Conservation (phyloP, 1,284 basidiomycete genomes). For the Spongiforma sp. region DNA sequence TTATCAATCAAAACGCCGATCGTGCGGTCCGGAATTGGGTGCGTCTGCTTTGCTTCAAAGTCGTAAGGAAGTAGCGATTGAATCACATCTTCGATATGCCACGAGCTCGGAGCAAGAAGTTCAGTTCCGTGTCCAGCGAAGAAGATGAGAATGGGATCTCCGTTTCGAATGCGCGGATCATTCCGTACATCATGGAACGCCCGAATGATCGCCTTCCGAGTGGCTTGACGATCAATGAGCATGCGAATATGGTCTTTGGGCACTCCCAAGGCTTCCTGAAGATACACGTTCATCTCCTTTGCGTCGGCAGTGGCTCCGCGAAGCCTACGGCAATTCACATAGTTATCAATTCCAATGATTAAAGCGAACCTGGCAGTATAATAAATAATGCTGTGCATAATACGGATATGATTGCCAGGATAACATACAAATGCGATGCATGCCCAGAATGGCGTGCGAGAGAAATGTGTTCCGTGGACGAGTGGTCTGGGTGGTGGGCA, state of each 20-base stretch:
- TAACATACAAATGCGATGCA: neutral
- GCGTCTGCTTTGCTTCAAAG: constrained; percentile 47
- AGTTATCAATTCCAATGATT: constrained; percentile 63
- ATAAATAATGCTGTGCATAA: neutral
- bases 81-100: constrained; percentile 42
- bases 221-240: constrained; percentile 57
- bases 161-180: constrained; percentile 55
- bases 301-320: constrained; percentile 63
- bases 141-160: constrained; percentile 65
- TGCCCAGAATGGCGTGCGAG: neutral
- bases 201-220: constrained; percentile 57
- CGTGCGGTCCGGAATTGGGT: constrained; percentile 58
- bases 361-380: constrained; percentile 52
- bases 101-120: constrained; percentile 56
- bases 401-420: too few species aligned
- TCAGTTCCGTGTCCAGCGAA: constrained; percentile 68
- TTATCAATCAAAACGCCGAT: constrained; percentile 57
- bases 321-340: constrained; percentile 58
- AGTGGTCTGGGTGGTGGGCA: neutral
- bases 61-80: constrained; percentile 65
- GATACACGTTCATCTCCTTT: constrained; percentile 52
- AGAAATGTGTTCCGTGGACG: neutral
- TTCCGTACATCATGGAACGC: constrained; percentile 55
- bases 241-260: constrained; percentile 58
- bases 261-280: constrained; percentile 53